phyloP scores from a whole-genome alignment of 805 yeast species.

The Crinitomyces ghanaensis region DNA sequence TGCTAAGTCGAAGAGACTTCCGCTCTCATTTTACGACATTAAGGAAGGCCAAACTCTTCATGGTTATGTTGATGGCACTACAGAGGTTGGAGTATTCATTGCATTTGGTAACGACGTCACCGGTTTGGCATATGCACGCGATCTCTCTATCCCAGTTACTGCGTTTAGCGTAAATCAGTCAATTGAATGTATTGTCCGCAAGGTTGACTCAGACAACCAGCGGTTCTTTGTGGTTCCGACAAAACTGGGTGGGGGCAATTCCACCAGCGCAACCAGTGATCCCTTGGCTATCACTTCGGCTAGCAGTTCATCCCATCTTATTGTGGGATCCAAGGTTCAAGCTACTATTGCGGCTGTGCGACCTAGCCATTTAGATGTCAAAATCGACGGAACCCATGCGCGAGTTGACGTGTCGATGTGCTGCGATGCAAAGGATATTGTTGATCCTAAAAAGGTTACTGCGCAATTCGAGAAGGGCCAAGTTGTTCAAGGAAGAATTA shows the following conservation, averaged over 20 bases:
- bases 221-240: conserved; percentile 61
- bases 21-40: conserved; percentile 50
- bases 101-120: conserved; percentile 69
- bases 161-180: conserved; percentile 59
- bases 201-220: conserved; percentile 54
- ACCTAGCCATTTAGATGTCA: conserved; percentile 62
- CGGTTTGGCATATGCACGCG: conserved; percentile 68
- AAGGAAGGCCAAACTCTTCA: conserved; percentile 37
- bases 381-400: conserved; percentile 64
- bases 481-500: conserved; percentile 46
- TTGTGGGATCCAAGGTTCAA: no score
- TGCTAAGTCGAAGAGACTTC: conserved; percentile 43
- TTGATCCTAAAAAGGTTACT: conserved; percentile 48
- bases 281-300: conserved; percentile 19
- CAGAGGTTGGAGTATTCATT: conserved; percentile 74
- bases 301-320: conserved; percentile 26
- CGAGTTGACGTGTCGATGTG: conserved; percentile 67
- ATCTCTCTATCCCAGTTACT: conserved; percentile 36
- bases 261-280: not conserved
- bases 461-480: conserved; percentile 45
- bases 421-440: conserved; percentile 41
- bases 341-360: no score
- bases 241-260: conserved; percentile 9
- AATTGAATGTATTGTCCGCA: conserved; percentile 52
- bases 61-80: conserved; percentile 71